These are phyloP conservation scores for Erodium moschatum DNA, from an alignment of 441 rosid species.

Conservation along the genomic window DNA sequence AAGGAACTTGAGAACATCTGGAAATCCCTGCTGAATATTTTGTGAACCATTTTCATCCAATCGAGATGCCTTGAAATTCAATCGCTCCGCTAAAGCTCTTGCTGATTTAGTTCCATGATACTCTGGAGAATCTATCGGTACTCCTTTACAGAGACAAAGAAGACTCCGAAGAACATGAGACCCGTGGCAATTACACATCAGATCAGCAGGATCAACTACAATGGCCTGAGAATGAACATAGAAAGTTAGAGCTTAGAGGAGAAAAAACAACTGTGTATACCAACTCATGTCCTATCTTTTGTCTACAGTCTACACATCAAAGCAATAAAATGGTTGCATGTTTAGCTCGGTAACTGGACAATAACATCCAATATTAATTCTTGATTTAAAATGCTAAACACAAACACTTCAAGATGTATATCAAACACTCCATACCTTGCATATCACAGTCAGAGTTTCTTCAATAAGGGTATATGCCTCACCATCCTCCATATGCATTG, in stretches of 20 bases:
- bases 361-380: too few relatives aligned
- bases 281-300: too few relatives aligned
- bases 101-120: constrained; percentile 56
- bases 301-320: too few relatives aligned
- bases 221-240: constrained; percentile 43
- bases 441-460: constrained; percentile 52
- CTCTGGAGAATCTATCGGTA: constrained; percentile 58
- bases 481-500: constrained; percentile 54
- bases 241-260: neutral
- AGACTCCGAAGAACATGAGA: constrained; percentile 87
- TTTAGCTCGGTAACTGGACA: too few relatives aligned
- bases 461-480: constrained; percentile 50
- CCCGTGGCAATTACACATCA: constrained; percentile 73
- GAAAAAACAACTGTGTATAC: neutral
- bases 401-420: neutral
- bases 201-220: constrained; percentile 45
- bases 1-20: constrained; percentile 47
- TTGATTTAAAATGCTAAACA: too few relatives aligned
- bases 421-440: constrained; percentile 50
- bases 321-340: too few relatives aligned
- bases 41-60: constrained; percentile 18
- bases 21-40: constrained; percentile 48
- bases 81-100: neutral
- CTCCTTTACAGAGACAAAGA: constrained; percentile 63
- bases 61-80: neutral